phyloP scores from a whole-genome alignment of 139 green algal genomes.

The Picochlorum costavermella region DNA sequence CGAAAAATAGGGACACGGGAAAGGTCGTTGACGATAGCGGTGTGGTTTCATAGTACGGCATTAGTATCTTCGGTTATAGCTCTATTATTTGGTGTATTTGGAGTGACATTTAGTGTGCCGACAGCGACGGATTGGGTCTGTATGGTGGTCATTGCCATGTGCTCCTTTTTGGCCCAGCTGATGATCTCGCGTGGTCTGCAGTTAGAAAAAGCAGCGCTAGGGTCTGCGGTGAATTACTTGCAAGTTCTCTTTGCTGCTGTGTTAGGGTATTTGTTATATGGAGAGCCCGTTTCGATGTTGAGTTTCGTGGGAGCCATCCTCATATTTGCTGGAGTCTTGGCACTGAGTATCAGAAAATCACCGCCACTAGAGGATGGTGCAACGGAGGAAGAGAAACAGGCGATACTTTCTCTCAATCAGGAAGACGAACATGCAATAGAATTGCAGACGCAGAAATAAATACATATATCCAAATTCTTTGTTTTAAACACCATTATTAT shows the following conservation, averaged over 20 bases:
- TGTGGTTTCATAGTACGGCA: constrained; percentile 18
- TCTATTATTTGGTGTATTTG: constrained; percentile 16
- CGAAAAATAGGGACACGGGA: constrained; percentile 13
- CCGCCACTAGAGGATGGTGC: constrained; percentile 1
- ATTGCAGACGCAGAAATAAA: too few species aligned
- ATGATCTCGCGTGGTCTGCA: constrained; percentile 51
- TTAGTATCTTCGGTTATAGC: constrained; percentile 2
- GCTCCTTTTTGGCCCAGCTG: constrained; percentile 35
- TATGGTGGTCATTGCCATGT: constrained; percentile 20
- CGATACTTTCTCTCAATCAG: too few species aligned
- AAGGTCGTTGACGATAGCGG: constrained; percentile 20
- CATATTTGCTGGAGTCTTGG: constrained; percentile 25
- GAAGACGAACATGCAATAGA: too few species aligned
- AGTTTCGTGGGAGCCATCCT: constrained; percentile 17
- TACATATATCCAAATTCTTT: too few species aligned
- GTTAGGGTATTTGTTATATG: constrained; percentile 20
- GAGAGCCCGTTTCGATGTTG: constrained; percentile 13
- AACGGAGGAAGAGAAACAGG: neutral
- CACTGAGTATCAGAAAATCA: neutral
- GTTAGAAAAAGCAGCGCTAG: constrained; percentile 36
- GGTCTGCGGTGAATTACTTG: constrained; percentile 30
- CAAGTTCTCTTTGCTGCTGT: constrained; percentile 31
- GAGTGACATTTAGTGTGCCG: constrained; percentile 10
- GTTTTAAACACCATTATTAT: too few species aligned
- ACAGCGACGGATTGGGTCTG: constrained; percentile 4